These are phyloP conservation scores for Geum urbanum DNA, from an alignment of 306 rosid genomes.

Conservation along the genomic window DNA sequence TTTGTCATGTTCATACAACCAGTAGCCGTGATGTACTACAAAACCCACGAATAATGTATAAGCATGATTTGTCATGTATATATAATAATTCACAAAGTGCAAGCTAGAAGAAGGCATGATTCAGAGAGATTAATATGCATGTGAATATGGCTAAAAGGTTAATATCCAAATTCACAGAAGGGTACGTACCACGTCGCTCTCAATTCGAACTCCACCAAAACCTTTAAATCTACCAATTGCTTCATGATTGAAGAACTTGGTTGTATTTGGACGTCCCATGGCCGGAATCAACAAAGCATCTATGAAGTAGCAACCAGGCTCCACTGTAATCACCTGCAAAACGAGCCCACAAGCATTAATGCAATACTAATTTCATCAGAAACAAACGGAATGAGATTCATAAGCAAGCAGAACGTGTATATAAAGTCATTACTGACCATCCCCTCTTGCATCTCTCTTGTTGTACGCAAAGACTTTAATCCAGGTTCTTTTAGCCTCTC, in stretches of 20 bases:
- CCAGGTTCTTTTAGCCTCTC: conserved; percentile 77
- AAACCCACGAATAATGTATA: conserved; percentile 8
- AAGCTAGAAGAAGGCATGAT: background rate
- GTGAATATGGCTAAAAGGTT: background rate
- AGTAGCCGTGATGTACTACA: conserved; percentile 56
- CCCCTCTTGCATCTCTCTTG: conserved; percentile 64
- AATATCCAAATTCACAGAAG: conserved; percentile 5
- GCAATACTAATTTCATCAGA: background rate
- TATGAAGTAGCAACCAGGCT: conserved; percentile 95
- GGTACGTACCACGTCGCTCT: conserved; percentile 89
- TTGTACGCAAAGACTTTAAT: conserved; percentile 62
- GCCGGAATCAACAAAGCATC: conserved; percentile 76
- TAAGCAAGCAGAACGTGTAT: background rate
- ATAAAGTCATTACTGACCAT: conserved; percentile 52
- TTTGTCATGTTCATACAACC: conserved; percentile 82
- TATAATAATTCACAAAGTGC: background rate
- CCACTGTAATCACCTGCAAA: conserved; percentile 82
- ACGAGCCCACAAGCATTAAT: background rate
- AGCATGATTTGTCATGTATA: background rate
- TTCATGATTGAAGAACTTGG: conserved; percentile 63
- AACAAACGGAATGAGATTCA: background rate
- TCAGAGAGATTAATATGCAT: background rate
- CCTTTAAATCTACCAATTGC: conserved; percentile 46
- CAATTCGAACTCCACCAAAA: conserved; percentile 87
- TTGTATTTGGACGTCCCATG: conserved; percentile 48